phyloP scores from a whole-genome alignment of 176 grass and related monocot species.

The Poa annua region DNA sequence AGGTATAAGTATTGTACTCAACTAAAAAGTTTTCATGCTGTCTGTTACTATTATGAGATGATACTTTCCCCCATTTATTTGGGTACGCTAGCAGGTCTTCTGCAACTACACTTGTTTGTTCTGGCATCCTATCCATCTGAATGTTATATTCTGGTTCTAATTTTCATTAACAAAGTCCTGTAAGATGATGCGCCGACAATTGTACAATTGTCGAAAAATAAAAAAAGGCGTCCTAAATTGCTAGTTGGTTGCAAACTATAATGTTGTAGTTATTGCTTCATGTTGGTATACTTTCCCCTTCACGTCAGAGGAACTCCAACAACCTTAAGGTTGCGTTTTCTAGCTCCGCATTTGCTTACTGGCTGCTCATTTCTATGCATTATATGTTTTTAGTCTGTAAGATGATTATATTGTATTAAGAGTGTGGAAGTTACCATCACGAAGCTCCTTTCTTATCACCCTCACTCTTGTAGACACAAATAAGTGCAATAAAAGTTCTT shows the following conservation, averaged over 20 bases:
- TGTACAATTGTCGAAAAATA: not conserved
- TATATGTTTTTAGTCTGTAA: not conserved
- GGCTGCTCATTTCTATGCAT: not conserved
- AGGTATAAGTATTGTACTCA: constrained; percentile 51
- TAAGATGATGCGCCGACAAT: not conserved
- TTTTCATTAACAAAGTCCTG: not conserved
- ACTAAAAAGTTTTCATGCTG: not conserved
- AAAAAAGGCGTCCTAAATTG: not conserved
- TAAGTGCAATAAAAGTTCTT: too few relatives aligned
- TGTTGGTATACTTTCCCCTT: constrained; percentile 12
- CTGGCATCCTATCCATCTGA: not conserved
- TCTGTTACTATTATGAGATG: constrained; percentile 39
- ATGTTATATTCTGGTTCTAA: constrained; percentile 19
- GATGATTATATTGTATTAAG: constrained; percentile 27
- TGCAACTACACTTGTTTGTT: constrained; percentile 1
- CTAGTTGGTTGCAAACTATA: constrained; percentile 15
- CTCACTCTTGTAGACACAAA: too few relatives aligned
- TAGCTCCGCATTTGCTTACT: constrained; percentile 24
- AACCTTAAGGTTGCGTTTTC: constrained; percentile 19
- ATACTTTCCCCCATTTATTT: not conserved
- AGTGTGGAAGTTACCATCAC: too few relatives aligned
- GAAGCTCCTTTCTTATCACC: too few relatives aligned
- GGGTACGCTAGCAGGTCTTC: constrained; percentile 1
- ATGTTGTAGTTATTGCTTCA: not conserved
- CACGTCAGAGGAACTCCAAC: not conserved